Evolutionary conservation across 768 basidiomycete genomes (phyloP), one percentile per base, ranked within the genome.

Genomic region (Amanita pallidorosea): DNA sequence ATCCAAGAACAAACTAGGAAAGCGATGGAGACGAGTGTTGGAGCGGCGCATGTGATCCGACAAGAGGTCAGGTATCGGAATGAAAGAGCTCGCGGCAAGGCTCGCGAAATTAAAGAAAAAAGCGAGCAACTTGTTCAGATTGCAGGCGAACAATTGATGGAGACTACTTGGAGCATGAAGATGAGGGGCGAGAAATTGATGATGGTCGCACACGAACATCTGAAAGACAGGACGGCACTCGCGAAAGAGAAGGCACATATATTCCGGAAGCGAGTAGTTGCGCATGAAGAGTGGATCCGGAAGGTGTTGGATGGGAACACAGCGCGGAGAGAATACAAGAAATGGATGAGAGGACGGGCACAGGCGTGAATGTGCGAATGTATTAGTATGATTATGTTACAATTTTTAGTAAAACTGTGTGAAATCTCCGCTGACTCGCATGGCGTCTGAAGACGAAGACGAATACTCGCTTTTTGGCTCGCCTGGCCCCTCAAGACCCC

Each of bases 391-490:
- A n/a, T 48, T 25, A 29, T 48, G 34, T 37, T 17, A 9, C 20
- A 23, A 29, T 33, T 33, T 33, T 33, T 37, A 41, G 38, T 49
- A 12, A 12, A 27, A 37, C 7, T 5, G 22, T 37, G 35, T 9
- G 7, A 23, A 38, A n/a, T 49, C 29, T 29, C 29, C 29, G 22
- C 36, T 35, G 20, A 25, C 8, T 15, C 41, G 13, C 11, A 50
- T 50, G 49, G 38, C 11, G n/a, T 18, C 15, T 45, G 42, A 51
- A 35, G 65, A 65, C 49, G 77, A 73, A 52, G 79, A 85, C 55
- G 67, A 72, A 57, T 81, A 81, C 59, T 90, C 88, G 23, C 83
- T 90, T 60, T 90, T 90, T 65, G 88, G 88, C 37, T 86, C 87
- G 15, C 85, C 87, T 57, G 81, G 85, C 50, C 75, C 85, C 29